Percentiles rank a stretch among this genome's conserved stretches.
These are phyloP conservation scores for Neopestalotiopsis sp. DNA, from an alignment of 2,329 filamentous ascomycete genomes.

Conservation along the genomic window DNA sequence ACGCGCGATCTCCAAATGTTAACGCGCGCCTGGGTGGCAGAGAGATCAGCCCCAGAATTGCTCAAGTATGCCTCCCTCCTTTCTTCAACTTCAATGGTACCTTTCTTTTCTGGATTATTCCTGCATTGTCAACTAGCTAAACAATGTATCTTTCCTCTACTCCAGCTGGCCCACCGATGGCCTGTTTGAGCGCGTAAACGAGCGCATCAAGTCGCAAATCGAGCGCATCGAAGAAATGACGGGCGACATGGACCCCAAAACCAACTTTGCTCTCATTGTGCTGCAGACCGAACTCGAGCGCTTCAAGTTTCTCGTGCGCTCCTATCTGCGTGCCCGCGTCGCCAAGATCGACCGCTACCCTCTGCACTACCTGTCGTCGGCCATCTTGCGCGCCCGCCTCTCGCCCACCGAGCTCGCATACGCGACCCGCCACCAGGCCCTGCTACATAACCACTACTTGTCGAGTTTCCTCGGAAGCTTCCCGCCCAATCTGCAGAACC, in stretches of 20 bases:
- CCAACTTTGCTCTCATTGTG: slow-evolving; percentile 92
- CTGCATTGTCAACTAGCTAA: neutral
- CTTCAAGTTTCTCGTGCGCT: slow-evolving; percentile 88
- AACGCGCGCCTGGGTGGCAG: slow-evolving; percentile 91
- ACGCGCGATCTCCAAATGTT: slow-evolving; percentile 84
- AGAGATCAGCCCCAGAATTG: slow-evolving; percentile 89
- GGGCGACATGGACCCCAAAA: slow-evolving; percentile 84
- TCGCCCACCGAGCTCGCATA: slow-evolving; percentile 82
- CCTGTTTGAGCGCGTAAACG: slow-evolving; percentile 83
- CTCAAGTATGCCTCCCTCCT: slow-evolving; percentile 64
- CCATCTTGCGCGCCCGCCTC: slow-evolving; percentile 64
- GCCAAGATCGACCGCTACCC: slow-evolving; percentile 86
- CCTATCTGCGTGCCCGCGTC: slow-evolving; percentile 82
- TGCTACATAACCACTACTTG: slow-evolving; percentile 85
- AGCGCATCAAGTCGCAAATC: slow-evolving; percentile 72
- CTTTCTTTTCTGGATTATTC: neutral
- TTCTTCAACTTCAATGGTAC: slow-evolving; percentile 7
- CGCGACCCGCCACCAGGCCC: slow-evolving; percentile 80
- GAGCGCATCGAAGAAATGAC: slow-evolving; percentile 78
- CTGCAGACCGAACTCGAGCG: slow-evolving; percentile 96
- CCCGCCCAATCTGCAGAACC: slow-evolving; percentile 76
- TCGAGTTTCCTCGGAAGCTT: slow-evolving; percentile 85
- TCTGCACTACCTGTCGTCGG: slow-evolving; percentile 71
- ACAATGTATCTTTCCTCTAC: slow-evolving; percentile 3
- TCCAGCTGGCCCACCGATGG: slow-evolving; percentile 69